Base-by-base conservation (phyloP, 257 asterid species). In the Penstemon eatonii region DNA sequence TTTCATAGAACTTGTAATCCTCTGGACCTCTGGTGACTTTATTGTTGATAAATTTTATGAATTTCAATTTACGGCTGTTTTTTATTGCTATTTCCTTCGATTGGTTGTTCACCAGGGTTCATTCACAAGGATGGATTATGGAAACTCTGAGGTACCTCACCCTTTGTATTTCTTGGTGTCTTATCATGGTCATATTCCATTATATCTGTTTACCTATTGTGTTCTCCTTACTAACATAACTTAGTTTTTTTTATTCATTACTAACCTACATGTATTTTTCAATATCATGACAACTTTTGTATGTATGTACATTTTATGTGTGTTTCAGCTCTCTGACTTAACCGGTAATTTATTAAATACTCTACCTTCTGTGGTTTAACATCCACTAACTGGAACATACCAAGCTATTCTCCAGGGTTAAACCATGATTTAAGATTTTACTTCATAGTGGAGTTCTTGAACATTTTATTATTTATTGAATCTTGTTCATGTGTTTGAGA, bases 61-160 rank as follows among this genome's bases (percentile, higher is more conserved):
- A 60, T 51, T n/a, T 55, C 45, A 4, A 42, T 44, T 56, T 25
- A 38, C 33, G 41, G 11, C 66, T 7, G 67, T 8, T 49, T 25
- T 55, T 25, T 11, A 69, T 46, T 40, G 18, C 12, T 49, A 15
- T 40, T 57, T 12, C 65, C 44, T 58, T 47, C 46, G 47, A 41
- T 47, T 0, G 87, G 80, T 86, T 73, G 84, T 79, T 63, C 89
- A 79, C 71, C 86, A 80, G 51, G 86, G 87, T 73, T 82, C 95
- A 67, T 86, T 75, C 80, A 59, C 88, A 4, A 89, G 81, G 77
- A 65, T 85, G 75, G 77, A 73, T 68, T 85, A 85, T 65, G 89
- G 87, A 38, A 87, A 73, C 65, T 71, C 87, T 76, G 85, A 79
- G 92, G 92, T 86, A 60, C 4, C 41, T 37, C 50, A 19, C 61